phyloP scores from a whole-genome alignment of 805 yeast genomes.

The Myxozyma neglecta region DNA sequence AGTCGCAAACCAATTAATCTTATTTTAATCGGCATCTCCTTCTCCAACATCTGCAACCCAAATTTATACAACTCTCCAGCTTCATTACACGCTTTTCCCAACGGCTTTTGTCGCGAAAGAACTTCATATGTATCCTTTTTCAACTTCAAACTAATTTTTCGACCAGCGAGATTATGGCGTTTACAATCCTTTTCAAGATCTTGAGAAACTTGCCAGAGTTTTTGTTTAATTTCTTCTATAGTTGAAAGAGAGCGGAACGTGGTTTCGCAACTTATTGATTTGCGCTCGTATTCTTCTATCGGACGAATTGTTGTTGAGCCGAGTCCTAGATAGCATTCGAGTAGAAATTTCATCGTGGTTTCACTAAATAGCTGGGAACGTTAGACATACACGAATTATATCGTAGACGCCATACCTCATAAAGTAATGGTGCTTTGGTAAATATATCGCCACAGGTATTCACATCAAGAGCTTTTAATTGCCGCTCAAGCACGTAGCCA shows the following conservation, averaged over 20 bases:
- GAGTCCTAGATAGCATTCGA: conserved; percentile 33
- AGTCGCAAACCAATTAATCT: conserved; percentile 34
- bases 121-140: conserved; percentile 32
- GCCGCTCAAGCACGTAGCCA: conserved; percentile 36
- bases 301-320: conserved; percentile 33
- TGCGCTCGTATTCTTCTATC: conserved; percentile 30
- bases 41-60: conserved; percentile 28
- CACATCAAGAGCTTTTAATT: conserved; percentile 32
- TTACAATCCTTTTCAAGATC: conserved; percentile 31
- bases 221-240: conserved; percentile 12
- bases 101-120: conserved; percentile 27
- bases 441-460: conserved; percentile 32
- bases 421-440: conserved; percentile 6
- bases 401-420: not conserved
- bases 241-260: conserved; percentile 29
- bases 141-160: conserved; percentile 30
- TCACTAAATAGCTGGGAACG: conserved; percentile 16
- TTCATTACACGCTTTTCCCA: conserved; percentile 19
- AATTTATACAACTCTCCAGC: conserved; percentile 30
- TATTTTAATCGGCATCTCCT: conserved; percentile 32
- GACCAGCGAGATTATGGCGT: conserved; percentile 27
- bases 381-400: not conserved
- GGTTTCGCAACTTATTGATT: conserved; percentile 34
- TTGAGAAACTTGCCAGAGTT: conserved; percentile 22
- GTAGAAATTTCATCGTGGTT: conserved; percentile 20